Conservation (phyloP, 1,284 basidiomycete species). For the Papiliotrema terrestris region DNA sequence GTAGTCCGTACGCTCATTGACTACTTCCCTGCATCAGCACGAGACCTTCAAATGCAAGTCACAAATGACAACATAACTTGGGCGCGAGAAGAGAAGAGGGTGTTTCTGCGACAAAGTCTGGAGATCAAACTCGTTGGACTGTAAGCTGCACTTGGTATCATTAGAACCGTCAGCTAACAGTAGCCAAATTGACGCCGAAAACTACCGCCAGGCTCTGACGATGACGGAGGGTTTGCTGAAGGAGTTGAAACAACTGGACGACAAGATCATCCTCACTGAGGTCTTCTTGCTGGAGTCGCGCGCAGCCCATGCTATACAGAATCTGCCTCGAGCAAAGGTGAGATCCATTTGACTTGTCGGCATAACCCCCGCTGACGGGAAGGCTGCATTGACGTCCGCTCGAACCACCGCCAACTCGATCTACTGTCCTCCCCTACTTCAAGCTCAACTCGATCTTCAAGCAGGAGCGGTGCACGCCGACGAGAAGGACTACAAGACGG, state of each 20-base stretch:
- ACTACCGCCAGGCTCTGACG: slow-evolving; percentile 73
- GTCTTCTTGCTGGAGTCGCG: slow-evolving; percentile 90
- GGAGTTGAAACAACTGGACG: slow-evolving; percentile 89
- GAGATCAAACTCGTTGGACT: slow-evolving; percentile 84
- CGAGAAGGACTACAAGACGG: slow-evolving; percentile 96
- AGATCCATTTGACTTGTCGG: slow-evolving; percentile 5
- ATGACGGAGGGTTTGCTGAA: slow-evolving; percentile 82
- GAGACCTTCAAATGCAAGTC: slow-evolving; percentile 77
- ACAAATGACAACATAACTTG: slow-evolving; percentile 88
- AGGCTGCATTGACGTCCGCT: slow-evolving; percentile 88
- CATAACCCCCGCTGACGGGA: neutral
- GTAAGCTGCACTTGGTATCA: slow-evolving; percentile 54
- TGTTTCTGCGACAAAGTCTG: slow-evolving; percentile 91
- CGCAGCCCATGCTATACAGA: slow-evolving; percentile 87
- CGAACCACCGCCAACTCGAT: slow-evolving; percentile 94
- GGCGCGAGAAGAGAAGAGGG: slow-evolving; percentile 87
- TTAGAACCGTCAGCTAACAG: neutral
- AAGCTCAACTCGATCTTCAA: slow-evolving; percentile 89
- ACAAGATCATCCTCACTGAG: slow-evolving; percentile 97
- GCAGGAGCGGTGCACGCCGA: slow-evolving; percentile 90
- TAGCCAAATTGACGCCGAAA: slow-evolving; percentile 70
- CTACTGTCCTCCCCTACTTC: slow-evolving; percentile 91
- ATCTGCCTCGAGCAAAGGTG: slow-evolving; percentile 89
- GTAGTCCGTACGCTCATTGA: slow-evolving; percentile 87
- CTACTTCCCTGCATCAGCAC: slow-evolving; percentile 75